phyloP scores from a whole-genome alignment of 2,329 filamentous ascomycete species.

The Penicillium sp. region DNA sequence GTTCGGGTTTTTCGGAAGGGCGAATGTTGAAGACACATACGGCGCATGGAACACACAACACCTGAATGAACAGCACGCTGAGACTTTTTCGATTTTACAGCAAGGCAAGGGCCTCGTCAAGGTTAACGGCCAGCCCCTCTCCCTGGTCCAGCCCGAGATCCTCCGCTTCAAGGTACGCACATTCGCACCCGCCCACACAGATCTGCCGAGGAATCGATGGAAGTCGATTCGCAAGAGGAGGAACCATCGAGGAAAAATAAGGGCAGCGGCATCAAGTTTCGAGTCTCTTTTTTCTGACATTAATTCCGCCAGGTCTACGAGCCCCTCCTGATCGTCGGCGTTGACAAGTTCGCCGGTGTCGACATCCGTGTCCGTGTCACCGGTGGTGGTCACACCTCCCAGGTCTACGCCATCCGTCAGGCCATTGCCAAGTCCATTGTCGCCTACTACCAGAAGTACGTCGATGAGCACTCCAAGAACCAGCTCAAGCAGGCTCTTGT shows the following conservation, averaged over 20 bases:
- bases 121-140: slow-evolving; percentile 96
- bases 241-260: not conserved
- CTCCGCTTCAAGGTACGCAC: slow-evolving; percentile 86
- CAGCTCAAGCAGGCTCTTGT: slow-evolving; percentile 95
- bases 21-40: slow-evolving; percentile 5
- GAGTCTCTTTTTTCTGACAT: slow-evolving; percentile 8
- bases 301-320: slow-evolving; percentile 75
- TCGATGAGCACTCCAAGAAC: slow-evolving; percentile 99
- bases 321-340: slow-evolving; percentile 91
- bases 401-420: slow-evolving; percentile 98
- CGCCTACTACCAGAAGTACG: slow-evolving; percentile 99
- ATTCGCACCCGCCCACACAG: slow-evolving; percentile 1
- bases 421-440: slow-evolving; percentile 97
- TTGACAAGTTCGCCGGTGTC: slow-evolving; percentile 95
- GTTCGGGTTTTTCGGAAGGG: not conserved
- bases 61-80: slow-evolving; percentile 22
- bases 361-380: slow-evolving; percentile 96
- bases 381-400: slow-evolving; percentile 96
- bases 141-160: slow-evolving; percentile 92
- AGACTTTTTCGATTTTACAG: slow-evolving; percentile 43
- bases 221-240: slow-evolving; percentile 3
- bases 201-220: slow-evolving; percentile 1
- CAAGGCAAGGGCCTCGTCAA: slow-evolving; percentile 88
- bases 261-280: not conserved
- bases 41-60: slow-evolving; percentile 13